These are phyloP conservation scores for Podaxis rugospora DNA, from an alignment of 768 basidiomycete species.

Conservation along the genomic window DNA sequence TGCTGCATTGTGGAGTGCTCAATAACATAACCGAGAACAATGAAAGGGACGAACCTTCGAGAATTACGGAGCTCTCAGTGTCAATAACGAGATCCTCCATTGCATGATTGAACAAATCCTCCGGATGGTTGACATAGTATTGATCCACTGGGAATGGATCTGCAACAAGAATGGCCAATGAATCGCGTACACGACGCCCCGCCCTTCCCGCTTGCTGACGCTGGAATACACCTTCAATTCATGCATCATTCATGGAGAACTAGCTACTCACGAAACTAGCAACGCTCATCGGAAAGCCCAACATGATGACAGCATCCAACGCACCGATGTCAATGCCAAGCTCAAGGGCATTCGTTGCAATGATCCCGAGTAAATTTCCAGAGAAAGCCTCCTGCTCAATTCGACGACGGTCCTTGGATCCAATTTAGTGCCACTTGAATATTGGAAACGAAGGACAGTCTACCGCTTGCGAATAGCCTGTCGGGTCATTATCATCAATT, in stretches of 20 bases:
- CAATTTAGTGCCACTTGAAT: background rate
- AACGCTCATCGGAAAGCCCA: slow-evolving; percentile 76
- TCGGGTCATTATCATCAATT: background rate
- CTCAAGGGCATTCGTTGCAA: slow-evolving; percentile 89
- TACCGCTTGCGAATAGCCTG: slow-evolving; percentile 75
- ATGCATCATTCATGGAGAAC: background rate
- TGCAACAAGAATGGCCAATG: slow-evolving; percentile 70
- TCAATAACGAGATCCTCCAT: slow-evolving; percentile 67
- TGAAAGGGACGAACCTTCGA: slow-evolving; percentile 46
- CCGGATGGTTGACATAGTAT: slow-evolving; percentile 66
- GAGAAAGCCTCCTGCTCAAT: slow-evolving; percentile 88
- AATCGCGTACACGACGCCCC: slow-evolving; percentile 76
- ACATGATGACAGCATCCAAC: slow-evolving; percentile 86
- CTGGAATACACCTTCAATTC: slow-evolving; percentile 30
- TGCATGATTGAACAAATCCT: slow-evolving; percentile 61
- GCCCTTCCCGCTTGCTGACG: slow-evolving; percentile 88
- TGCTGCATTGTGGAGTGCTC: slow-evolving; percentile 26
- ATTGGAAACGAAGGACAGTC: background rate
- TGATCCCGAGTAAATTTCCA: slow-evolving; percentile 76
- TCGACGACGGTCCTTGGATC: slow-evolving; percentile 65
- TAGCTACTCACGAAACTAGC: slow-evolving; percentile 67
- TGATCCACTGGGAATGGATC: slow-evolving; percentile 69
- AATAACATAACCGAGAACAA: background rate
- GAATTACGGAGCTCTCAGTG: slow-evolving; percentile 64
- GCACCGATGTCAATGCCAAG: slow-evolving; percentile 88